Evolutionary conservation across 176 grass and related monocot species (phyloP).

Genomic region (Thinopyrum elongatum): DNA sequence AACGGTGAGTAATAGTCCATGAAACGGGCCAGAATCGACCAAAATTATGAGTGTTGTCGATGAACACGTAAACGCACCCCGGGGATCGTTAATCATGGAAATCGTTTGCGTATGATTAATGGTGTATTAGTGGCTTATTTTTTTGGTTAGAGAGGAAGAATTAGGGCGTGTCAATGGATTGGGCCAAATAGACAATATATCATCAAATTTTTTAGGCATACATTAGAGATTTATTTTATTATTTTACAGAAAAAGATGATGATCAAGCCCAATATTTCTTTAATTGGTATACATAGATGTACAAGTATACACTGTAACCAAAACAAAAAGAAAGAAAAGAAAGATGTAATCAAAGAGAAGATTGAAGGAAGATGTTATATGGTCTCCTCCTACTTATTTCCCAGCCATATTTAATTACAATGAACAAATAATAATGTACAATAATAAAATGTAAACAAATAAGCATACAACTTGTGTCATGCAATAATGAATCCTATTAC

Average conservation of each 20-base stretch:
- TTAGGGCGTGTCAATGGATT: not conserved
- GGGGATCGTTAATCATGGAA: too few species aligned
- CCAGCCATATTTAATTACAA: slow-evolving; percentile 7
- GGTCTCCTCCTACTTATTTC: not conserved
- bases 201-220: too few species aligned
- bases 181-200: not conserved
- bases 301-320: not conserved
- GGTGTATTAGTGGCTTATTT: not conserved
- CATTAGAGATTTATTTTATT: not conserved
- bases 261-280: not conserved
- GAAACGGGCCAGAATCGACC: too few species aligned
- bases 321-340: slow-evolving; percentile 6
- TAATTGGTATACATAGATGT: slow-evolving; percentile 10
- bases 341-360: slow-evolving; percentile 1
- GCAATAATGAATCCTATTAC: too few species aligned
- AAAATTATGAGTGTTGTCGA: too few species aligned
- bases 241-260: not conserved
- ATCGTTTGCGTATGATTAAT: not conserved
- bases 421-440: not conserved
- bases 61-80: too few species aligned
- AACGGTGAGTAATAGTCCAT: too few species aligned
- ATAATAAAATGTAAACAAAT: slow-evolving; percentile 8
- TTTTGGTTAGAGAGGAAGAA: not conserved
- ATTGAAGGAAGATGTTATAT: not conserved
- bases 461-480: slow-evolving; percentile 17